Base-by-base conservation (phyloP, 2,329 filamentous ascomycete genomes). In the Fusarium hostae region DNA sequence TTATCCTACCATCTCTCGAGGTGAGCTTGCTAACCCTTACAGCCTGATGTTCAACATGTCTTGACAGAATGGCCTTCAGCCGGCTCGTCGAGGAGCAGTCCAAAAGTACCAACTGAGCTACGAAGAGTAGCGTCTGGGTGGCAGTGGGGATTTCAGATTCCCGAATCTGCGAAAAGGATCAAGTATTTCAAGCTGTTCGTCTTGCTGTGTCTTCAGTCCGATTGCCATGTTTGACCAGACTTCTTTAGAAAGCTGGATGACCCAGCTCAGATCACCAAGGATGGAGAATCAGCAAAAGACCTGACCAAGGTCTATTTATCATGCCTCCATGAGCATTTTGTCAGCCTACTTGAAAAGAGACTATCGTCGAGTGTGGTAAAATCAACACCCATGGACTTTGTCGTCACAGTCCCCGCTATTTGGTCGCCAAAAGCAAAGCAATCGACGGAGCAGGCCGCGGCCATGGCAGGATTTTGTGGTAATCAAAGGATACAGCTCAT, bases 361-460 rank as follows among this genome's bases (percentile, higher is more conserved):
- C 75, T 88, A 3, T 84, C 84, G 4, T 75, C 77, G 2, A 79
- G 79, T 4, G 80, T 85, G 24, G 77, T 87, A 9, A 78, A 78
- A 7, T 82, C 78, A 22, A 87, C 81, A 0, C 81, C 84, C 1
- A 81, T 87, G 67, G 83, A 89, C 59, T 88, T 88, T 61, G 83
- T 89, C 47, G 78, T 89, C 24, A 88, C 88, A 0, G 87, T 89
- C 1, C 88, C 88, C 1, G 87, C 87, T 9, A 86, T 90, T 11
- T 90, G 88, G 88, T 86, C 84, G 40, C 86, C 88, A 47, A 80
- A 80, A 9, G 86, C 87, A 34, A 88, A 87, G 56, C 81, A 86
- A 44, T 83, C 83, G 39, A 89, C 86, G 13, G 80, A 82, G 63
- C 73, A 79, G 34, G 81, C 81, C 2, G 81, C 81, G 30, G 79